A percentile compares a stretch with the other conserved stretches of the same genome.
phyloP scores from a whole-genome alignment of 345 rosid genomes.

The Sonneratia caseolaris region DNA sequence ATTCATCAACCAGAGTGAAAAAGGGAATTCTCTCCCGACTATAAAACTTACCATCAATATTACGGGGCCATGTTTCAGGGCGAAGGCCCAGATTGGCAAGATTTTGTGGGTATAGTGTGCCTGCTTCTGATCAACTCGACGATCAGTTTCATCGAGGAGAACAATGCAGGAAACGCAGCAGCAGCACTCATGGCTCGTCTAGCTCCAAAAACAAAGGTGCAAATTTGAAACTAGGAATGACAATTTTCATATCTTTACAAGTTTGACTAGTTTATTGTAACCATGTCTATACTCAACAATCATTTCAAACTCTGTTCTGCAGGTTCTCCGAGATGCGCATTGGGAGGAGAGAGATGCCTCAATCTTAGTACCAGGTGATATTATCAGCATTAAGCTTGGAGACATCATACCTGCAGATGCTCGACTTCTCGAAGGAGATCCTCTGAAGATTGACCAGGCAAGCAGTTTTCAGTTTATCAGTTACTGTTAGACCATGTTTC shows the following conservation, averaged over 20 bases:
- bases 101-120: conserved; percentile 79
- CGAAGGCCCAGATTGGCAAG: conserved; percentile 96
- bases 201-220: conserved; percentile 88
- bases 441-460: conserved; percentile 89
- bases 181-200: conserved; percentile 87
- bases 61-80: conserved; percentile 39
- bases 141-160: conserved; percentile 91
- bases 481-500: not conserved
- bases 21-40: no score
- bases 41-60: not conserved
- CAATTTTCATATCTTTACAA: not conserved
- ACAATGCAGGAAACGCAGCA: conserved; percentile 91
- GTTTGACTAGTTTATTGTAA: not conserved
- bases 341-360: conserved; percentile 89
- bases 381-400: conserved; percentile 89
- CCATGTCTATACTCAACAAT: not conserved
- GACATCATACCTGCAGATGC: conserved; percentile 95
- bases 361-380: conserved; percentile 85
- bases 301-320: not conserved
- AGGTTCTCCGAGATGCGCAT: conserved; percentile 91
- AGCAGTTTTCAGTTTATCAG: not conserved
- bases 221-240: not conserved
- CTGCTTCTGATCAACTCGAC: conserved; percentile 79
- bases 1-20: not conserved
- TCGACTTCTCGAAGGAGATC: conserved; percentile 89